Conservation (phyloP, 2,329 filamentous ascomycete species). For the Xylaria hypoxylon region DNA sequence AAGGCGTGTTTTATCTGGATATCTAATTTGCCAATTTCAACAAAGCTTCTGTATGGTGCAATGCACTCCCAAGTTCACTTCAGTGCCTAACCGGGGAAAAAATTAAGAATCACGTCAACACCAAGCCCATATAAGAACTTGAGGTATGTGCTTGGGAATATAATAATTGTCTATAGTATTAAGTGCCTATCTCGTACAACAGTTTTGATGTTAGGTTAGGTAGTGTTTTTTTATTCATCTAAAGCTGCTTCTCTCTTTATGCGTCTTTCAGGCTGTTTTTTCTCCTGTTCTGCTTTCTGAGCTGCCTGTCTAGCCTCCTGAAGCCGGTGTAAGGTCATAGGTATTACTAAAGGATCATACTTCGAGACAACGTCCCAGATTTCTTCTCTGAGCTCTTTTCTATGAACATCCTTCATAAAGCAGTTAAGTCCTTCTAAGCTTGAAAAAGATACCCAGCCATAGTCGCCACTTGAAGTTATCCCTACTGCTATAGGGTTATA, state of each 20-base stretch:
- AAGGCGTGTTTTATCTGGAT: no score
- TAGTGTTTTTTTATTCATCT: neutral
- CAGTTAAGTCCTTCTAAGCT: constrained; percentile 19
- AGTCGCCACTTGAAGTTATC: constrained; percentile 16
- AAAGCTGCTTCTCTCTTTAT: constrained; percentile 20
- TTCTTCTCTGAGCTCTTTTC: constrained; percentile 19
- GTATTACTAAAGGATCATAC: constrained; percentile 31
- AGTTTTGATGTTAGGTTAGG: no score
- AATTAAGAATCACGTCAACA: no score
- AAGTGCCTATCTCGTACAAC: no score
- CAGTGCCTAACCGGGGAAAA: no score
- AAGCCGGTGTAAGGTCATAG: constrained; percentile 11
- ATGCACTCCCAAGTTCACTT: no score
- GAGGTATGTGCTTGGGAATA: no score
- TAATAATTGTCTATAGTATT: no score
- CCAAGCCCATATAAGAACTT: no score
- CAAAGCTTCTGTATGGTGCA: no score
- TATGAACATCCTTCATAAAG: constrained; percentile 23
- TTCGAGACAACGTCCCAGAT: constrained; percentile 25
- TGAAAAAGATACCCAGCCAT: constrained; percentile 32
- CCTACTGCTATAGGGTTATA: constrained; percentile 32
- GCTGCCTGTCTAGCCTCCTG: constrained; percentile 7
- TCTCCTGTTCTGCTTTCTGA: constrained; percentile 21
- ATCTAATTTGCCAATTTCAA: no score
- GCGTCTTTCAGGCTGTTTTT: constrained; percentile 24